Evolutionary conservation across 441 rosid genomes (phyloP).

Genomic region (Pelargonium fulgidum): DNA sequence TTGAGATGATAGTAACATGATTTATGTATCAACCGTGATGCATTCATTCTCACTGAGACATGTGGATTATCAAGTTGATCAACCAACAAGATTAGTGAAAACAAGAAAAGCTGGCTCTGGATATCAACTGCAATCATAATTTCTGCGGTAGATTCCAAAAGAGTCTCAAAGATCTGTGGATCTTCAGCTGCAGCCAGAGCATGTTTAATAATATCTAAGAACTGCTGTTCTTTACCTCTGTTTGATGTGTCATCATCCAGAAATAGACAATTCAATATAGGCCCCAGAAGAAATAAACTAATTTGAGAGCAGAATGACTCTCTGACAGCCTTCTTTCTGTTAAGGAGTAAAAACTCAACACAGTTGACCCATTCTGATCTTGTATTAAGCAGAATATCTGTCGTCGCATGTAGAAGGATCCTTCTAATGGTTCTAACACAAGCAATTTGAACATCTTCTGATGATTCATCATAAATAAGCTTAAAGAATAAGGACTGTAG

Average conservation of each 20-base stretch:
- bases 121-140: slow-evolving; percentile 70
- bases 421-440: slow-evolving; percentile 65
- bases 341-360: slow-evolving; percentile 57
- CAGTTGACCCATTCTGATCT: slow-evolving; percentile 72
- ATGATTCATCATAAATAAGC: slow-evolving; percentile 69
- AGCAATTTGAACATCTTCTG: slow-evolving; percentile 82
- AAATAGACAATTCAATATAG: slow-evolving; percentile 53
- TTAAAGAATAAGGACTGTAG: slow-evolving; percentile 59
- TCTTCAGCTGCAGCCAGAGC: slow-evolving; percentile 58
- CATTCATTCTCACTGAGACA: slow-evolving; percentile 59
- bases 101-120: slow-evolving; percentile 58
- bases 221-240: slow-evolving; percentile 40
- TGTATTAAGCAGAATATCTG: slow-evolving; percentile 43
- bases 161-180: slow-evolving; percentile 66
- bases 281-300: slow-evolving; percentile 52
- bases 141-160: slow-evolving; percentile 70
- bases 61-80: slow-evolving; percentile 85
- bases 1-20: slow-evolving; percentile 70
- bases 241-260: slow-evolving; percentile 32
- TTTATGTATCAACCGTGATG: slow-evolving; percentile 65
- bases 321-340: slow-evolving; percentile 65
- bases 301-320: slow-evolving; percentile 87
- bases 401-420: slow-evolving; percentile 58
- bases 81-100: slow-evolving; percentile 66
- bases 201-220: slow-evolving; percentile 55